Base-by-base conservation (phyloP, 352 stramenopile species). In the Phytopythium cucurbitacearum region DNA sequence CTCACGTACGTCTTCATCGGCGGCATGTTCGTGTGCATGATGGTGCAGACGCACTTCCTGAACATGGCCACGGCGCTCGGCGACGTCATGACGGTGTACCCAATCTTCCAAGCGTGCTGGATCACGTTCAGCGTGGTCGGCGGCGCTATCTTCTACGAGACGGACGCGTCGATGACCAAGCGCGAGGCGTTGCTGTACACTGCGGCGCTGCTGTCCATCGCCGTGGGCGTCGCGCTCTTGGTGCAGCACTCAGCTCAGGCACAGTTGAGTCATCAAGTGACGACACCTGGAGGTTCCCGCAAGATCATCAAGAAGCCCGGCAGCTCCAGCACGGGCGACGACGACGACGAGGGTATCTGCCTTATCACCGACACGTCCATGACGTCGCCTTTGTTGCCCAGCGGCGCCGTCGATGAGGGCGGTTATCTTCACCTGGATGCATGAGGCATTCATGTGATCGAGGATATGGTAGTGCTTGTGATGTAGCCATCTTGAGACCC, bases 11-110 rank as follows among this genome's bases (percentile, higher is more conserved):
- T 94, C 43, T 95, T 95, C 45, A 57, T 93, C 21, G 83, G 83
- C 16, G 85, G 83, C 51, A 95, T 95, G 78, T 80, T 95, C 45
- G 69, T 89, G 40, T 92, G 76, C 51, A 89, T 95, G 54, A 68
- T 95, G 16, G 70, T 94, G 40, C 85, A 95, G 57, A 95, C 85
- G 34, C 83, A 95, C 51, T 87, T 95, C 56, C 75, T 95, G 50
- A 95, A 95, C 56, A 79, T 92, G 66, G 85, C 85, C 5, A 95
- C 81, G 42, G 55, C 83, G 9, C 55, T 93, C 42, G 85, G 85
- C 11, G 81, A 95, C 57, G 92, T 90, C 63, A 94, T 95, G 83
- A 95, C 83, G 10, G 85, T 95, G 38, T 95, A 91, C 51, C 85
- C 85, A 15, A 91, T 89, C 60, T 95, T 95, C 56, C 85, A 95